Base-by-base conservation (phyloP, 1,284 basidiomycete species). In the Ustanciosporium gigantosporum region DNA sequence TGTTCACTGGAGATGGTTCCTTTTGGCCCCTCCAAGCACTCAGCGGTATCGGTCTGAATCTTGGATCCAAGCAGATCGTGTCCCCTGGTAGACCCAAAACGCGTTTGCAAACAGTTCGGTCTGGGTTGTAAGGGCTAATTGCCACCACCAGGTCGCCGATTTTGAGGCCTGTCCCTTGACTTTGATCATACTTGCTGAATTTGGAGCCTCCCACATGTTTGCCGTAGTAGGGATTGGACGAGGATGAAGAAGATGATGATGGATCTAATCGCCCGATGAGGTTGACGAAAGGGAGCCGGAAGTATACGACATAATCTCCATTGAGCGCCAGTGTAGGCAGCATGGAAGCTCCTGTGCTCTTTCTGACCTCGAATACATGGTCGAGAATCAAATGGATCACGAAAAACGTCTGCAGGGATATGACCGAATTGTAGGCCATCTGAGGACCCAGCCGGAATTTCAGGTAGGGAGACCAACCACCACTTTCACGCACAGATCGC, bases 51-150 rank as follows among this genome's bases (percentile, higher is more conserved):
- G 52, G 48, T 4, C 48, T 25, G 43, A 57, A 53, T 25, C 87
- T 35, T 82, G 93, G 82, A 57, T 97, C 91, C 22, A 94, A 86
- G 60, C 90, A 91, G 20, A 97, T 78, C 17, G 88, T 81, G 77
- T 98, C 94, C 2, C 94, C 94, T 17, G 90, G 88, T 16, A 98
- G 79, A 0, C 91, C 94, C 17, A 96, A 82, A 14, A 98, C 82
- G 31, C 94, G 86, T 81, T 98, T 98, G 80, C 91, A 94, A 19
- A 96, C 85, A 20, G 86, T 81, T 36, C 84, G 83, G 0, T 79
- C 79, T 0, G 88, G 88, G 62, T 88, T 83, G 35, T 86, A 78
- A 4, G 92, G 92, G 2, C 88, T 90, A 37, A 82, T 81, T 31
- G 89, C 82, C 11, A 88, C 86, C 47, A 95, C 82, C 38, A 98